Base-by-base conservation (phyloP, 805 yeast species). In the Cyberlindnera japonica region DNA sequence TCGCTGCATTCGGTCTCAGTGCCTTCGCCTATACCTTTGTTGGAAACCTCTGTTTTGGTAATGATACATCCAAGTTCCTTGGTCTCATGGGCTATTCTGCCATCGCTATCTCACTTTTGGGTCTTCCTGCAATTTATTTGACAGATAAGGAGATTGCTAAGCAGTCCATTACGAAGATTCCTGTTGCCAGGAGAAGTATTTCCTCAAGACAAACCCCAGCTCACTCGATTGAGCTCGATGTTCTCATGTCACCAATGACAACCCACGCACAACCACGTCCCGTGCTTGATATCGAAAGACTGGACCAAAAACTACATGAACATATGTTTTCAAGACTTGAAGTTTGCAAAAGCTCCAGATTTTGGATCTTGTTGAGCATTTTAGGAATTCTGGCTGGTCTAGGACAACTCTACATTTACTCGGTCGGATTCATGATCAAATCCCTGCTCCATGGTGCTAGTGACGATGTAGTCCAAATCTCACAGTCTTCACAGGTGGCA, bases 401-500 rank as follows among this genome's bases (percentile, higher is more conserved):
- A 41, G 83, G 89, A 20, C 91, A 83, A 51, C 75, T 81, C 74
- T 85, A 80, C 55, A 84, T 84, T 29, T 82, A 79, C 50, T 76
- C 86, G 0, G 76, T 83, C 27, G 95, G 95, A 0, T 81, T 79
- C 52, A 74, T 83, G 50, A 83, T 81, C 12, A 65, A 67, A 37
- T 75, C 83, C 0, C 60, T 78, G 27, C 52, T 61, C 15, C 47
- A 45, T 9, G 37, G 35, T 11, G 32, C 33, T 1, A 58, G 53
- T 4, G 61, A 53, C 1, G 45, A 51, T 3, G 16, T 20, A 2
- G 41, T 46, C 1, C 66, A 77, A 23, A 83, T 75, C 52, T 69
- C 76, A 41, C 95, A 85, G 57, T 82, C 83, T 39, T 61, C 71
- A 23, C 93, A 85, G 58, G 95, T 85, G 12, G 80, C 86, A 3